A percentile compares a stretch with the other conserved stretches of the same genome.
Conservation (phyloP, 208 protist species). For the Trypanosomatidae sp. region DNA sequence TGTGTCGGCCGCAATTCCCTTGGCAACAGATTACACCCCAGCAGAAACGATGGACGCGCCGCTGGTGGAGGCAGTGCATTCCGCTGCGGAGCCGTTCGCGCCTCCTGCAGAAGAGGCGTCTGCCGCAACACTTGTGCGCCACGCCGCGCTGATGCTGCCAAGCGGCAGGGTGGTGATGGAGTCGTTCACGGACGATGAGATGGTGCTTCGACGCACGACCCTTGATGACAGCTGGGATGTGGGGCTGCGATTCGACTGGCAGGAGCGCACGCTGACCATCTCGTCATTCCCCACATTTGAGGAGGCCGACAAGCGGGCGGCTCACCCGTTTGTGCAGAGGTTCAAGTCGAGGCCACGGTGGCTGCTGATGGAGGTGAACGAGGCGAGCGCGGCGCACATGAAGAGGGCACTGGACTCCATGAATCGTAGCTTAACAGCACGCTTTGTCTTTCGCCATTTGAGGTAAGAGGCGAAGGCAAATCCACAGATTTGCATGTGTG, state of each 20-base stretch:
- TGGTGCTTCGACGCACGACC: slow-evolving; percentile 53
- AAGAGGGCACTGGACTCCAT: slow-evolving; percentile 66
- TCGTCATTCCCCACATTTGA: slow-evolving; percentile 53
- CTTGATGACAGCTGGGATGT: slow-evolving; percentile 68
- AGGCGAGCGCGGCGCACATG: slow-evolving; percentile 56
- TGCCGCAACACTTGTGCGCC: slow-evolving; percentile 20
- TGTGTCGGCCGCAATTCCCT: not conserved
- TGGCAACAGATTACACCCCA: slow-evolving; percentile 1
- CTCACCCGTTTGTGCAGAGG: slow-evolving; percentile 56
- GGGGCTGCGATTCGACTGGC: slow-evolving; percentile 78
- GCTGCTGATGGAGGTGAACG: slow-evolving; percentile 74
- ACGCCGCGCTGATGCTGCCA: slow-evolving; percentile 41
- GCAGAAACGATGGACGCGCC: slow-evolving; percentile 23
- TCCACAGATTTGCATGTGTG: not conserved
- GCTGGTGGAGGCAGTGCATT: slow-evolving; percentile 27
- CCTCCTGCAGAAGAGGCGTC: slow-evolving; percentile 7
- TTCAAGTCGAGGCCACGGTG: slow-evolving; percentile 59
- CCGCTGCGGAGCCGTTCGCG: slow-evolving; percentile 17
- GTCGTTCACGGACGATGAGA: slow-evolving; percentile 61
- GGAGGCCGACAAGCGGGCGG: slow-evolving; percentile 13
- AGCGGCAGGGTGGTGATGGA: slow-evolving; percentile 55
- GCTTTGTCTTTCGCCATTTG: slow-evolving; percentile 50
- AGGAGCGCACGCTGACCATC: slow-evolving; percentile 56
- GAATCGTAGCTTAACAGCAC: slow-evolving; percentile 52
- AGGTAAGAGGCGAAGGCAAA: not conserved